Conservation (phyloP, 768 basidiomycete genomes). For the Mycena alexandri region DNA sequence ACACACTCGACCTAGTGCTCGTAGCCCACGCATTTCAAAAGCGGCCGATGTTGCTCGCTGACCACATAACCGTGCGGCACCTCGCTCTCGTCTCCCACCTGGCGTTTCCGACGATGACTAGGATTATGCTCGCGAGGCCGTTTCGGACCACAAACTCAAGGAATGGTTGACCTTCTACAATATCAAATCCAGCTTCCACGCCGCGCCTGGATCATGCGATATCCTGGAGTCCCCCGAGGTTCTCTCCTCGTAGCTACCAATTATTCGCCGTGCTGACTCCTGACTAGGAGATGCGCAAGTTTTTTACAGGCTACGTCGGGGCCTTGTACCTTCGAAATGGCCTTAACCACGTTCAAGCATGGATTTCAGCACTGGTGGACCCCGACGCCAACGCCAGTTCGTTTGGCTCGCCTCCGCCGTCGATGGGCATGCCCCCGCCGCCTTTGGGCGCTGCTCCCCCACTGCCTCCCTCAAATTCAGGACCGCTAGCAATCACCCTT, state of each 20-base stretch:
- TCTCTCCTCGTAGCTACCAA: conserved; percentile 2
- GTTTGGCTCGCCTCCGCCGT: conserved; percentile 35
- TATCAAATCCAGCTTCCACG: conserved; percentile 67
- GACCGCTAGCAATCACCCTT: conserved; percentile 69
- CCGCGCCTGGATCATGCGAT: conserved; percentile 52
- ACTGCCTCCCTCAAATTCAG: conserved; percentile 54
- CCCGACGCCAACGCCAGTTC: conserved; percentile 52
- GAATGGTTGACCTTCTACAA: conserved; percentile 66
- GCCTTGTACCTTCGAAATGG: conserved; percentile 75
- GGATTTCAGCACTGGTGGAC: conserved; percentile 71
- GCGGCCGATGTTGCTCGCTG: conserved; percentile 55
- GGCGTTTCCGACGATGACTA: conserved; percentile 15
- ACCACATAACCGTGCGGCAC: conserved; percentile 59
- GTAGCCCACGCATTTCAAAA: conserved; percentile 63
- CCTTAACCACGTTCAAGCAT: conserved; percentile 59
- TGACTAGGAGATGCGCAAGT: conserved; percentile 64
- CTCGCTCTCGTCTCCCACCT: not conserved
- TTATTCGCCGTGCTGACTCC: conserved; percentile 15
- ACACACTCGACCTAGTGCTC: conserved; percentile 64
- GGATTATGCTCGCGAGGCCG: conserved; percentile 45
- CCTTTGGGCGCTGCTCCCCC: conserved; percentile 18
- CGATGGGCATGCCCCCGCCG: conserved; percentile 22
- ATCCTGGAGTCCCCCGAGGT: conserved; percentile 55
- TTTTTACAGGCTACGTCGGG: conserved; percentile 74
- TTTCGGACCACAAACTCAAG: conserved; percentile 56